Conservation (phyloP, 257 asterid species). For the Hygrophila difformis region DNA sequence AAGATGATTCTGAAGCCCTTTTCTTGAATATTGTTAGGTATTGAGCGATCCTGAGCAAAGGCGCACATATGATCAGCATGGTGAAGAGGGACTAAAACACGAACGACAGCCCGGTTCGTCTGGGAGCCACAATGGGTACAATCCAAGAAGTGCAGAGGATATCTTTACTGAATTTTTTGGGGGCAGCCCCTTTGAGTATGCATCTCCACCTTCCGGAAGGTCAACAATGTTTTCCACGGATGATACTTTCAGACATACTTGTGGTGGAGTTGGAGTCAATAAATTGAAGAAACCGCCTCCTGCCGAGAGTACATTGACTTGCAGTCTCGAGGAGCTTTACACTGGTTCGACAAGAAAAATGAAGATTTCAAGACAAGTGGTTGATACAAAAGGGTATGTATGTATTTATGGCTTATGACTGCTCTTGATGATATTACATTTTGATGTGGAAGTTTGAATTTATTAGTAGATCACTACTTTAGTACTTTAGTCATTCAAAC, state of each 20-base stretch:
- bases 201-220: slow-evolving; percentile 44
- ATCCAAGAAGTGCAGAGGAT: slow-evolving; percentile 79
- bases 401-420: no score
- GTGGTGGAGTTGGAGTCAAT: slow-evolving; percentile 36
- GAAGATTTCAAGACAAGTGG: slow-evolving; percentile 80
- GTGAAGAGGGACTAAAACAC: slow-evolving; percentile 83
- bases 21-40: slow-evolving; percentile 30
- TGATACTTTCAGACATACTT: slow-evolving; percentile 30
- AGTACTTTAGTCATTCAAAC: no score
- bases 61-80: slow-evolving; percentile 64
- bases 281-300: slow-evolving; percentile 72
- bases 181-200: slow-evolving; percentile 73
- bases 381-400: slow-evolving; percentile 51
- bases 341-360: slow-evolving; percentile 78
- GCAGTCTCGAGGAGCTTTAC: slow-evolving; percentile 76
- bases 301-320: slow-evolving; percentile 66
- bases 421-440: neutral
- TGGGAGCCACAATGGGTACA: slow-evolving; percentile 37
- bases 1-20: no score
- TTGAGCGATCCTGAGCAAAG: slow-evolving; percentile 83
- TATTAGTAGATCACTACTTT: no score
- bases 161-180: slow-evolving; percentile 91
- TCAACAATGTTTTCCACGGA: slow-evolving; percentile 53
- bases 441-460: no score
- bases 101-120: slow-evolving; percentile 55